phyloP scores from a whole-genome alignment of 192 early-diverging fungal species.

The Linnemannia elongata region DNA sequence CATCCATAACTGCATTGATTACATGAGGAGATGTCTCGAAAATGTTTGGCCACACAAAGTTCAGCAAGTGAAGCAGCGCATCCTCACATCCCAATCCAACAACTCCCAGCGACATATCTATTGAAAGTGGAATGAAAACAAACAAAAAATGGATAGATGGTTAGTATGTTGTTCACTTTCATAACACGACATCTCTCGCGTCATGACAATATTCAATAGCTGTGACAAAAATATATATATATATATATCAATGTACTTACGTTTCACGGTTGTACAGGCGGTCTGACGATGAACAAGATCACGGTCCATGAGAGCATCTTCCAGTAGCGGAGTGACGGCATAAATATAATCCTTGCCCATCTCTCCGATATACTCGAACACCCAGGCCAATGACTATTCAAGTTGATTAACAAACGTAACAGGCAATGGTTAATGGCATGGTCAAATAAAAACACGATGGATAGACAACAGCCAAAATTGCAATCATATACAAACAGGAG shows the following conservation, averaged over 20 bases:
- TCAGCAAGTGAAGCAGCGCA: constrained; percentile 93
- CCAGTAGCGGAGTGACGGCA: constrained; percentile 93
- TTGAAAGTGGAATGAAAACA: background rate
- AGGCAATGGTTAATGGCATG: background rate
- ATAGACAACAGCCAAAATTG: background rate
- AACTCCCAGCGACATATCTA: constrained; percentile 93
- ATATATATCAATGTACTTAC: constrained; percentile 25
- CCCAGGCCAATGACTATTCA: constrained; percentile 81
- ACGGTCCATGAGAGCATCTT: constrained; percentile 97
- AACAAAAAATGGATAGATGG: background rate
- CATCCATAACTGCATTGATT: constrained; percentile 98
- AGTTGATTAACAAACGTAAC: background rate
- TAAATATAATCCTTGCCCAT: constrained; percentile 99
- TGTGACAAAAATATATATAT: background rate
- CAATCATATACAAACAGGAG: background rate
- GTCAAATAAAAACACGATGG: background rate
- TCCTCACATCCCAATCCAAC: constrained; percentile 94
- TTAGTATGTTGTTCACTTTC: background rate
- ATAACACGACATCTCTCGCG: background rate
- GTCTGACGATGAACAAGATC: constrained; percentile 99
- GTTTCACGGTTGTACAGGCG: constrained; percentile 95
- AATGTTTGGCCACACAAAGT: constrained; percentile 98
- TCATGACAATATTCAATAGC: background rate
- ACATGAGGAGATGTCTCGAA: constrained; percentile 98
- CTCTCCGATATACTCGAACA: constrained; percentile 99